Percentiles rank a stretch among this genome's conserved stretches.
Conservation (phyloP, 352 stramenopile species). For the Pythium guiyangense region DNA sequence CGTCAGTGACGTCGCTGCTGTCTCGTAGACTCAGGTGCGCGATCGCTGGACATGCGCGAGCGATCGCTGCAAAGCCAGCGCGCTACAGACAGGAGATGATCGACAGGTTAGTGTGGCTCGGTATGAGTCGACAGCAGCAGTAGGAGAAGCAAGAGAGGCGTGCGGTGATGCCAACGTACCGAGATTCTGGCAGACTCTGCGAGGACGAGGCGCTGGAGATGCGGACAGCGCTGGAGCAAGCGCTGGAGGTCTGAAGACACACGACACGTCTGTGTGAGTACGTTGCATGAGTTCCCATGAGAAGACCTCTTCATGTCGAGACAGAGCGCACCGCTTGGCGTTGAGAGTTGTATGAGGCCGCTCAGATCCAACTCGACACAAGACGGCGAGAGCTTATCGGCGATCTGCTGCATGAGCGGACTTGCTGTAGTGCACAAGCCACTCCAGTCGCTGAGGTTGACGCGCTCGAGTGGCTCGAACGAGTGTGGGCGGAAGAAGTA, state of each 20-base stretch:
- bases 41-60: constrained; percentile 20
- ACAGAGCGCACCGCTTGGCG: constrained; percentile 24
- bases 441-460: constrained; percentile 56
- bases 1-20: constrained; percentile 50
- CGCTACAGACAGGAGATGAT: constrained; percentile 52
- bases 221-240: constrained; percentile 32
- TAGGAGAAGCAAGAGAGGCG: too few species aligned
- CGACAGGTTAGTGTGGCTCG: too few species aligned
- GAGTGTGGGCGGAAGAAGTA: constrained; percentile 64
- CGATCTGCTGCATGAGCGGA: constrained; percentile 29
- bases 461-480: constrained; percentile 21
- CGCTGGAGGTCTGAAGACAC: constrained; percentile 22
- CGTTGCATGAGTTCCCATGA: too few species aligned
- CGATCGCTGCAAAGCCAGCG: constrained; percentile 30
- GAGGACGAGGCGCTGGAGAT: constrained; percentile 37
- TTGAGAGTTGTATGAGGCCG: constrained; percentile 24
- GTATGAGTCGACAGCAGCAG: neutral
- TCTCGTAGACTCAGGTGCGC: constrained; percentile 31
- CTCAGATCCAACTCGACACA: constrained; percentile 45
- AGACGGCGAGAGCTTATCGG: constrained; percentile 29
- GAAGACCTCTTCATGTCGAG: too few species aligned
- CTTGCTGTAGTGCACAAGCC: constrained; percentile 26
- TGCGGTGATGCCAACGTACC: constrained; percentile 14
- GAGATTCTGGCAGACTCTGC: constrained; percentile 29
- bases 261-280: too few species aligned